phyloP scores from a whole-genome alignment of 441 rosid species.

The Manihot esculenta region DNA sequence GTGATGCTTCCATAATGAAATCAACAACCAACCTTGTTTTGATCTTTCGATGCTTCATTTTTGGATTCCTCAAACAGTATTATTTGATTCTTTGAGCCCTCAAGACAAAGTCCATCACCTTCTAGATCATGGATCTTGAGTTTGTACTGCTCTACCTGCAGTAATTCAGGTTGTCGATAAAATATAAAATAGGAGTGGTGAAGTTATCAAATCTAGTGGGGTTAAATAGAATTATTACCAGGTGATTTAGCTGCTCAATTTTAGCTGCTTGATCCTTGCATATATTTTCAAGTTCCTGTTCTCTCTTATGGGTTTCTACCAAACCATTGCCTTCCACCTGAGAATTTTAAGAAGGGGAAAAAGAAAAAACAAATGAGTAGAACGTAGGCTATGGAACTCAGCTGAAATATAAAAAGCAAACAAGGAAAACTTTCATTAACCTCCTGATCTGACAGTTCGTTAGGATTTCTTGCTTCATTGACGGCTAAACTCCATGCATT shows the following conservation, averaged over 20 bases:
- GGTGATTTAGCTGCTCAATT: slow-evolving; percentile 63
- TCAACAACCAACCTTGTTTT: slow-evolving; percentile 34
- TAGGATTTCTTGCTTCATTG: slow-evolving; percentile 32
- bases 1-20: not conserved
- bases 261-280: slow-evolving; percentile 79
- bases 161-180: slow-evolving; percentile 23
- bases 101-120: slow-evolving; percentile 9
- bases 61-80: slow-evolving; percentile 31
- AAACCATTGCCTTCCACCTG: slow-evolving; percentile 43
- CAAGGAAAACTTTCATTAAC: slow-evolving; percentile 28
- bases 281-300: slow-evolving; percentile 60
- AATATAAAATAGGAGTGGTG: slow-evolving; percentile 12
- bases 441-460: slow-evolving; percentile 8
- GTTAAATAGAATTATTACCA: slow-evolving; percentile 44
- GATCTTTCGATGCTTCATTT: slow-evolving; percentile 10
- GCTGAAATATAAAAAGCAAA: too few relatives aligned
- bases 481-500: slow-evolving; percentile 42
- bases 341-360: slow-evolving; percentile 24
- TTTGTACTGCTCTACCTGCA: slow-evolving; percentile 67
- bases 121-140: slow-evolving; percentile 26
- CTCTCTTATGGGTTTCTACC: slow-evolving; percentile 39
- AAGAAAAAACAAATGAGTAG: not conserved
- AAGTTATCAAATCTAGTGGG: slow-evolving; percentile 8
- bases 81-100: slow-evolving; percentile 26
- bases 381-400: not conserved